phyloP scores from a whole-genome alignment of 495 filamentous ascomycete species.

The Tuber magnatum region DNA sequence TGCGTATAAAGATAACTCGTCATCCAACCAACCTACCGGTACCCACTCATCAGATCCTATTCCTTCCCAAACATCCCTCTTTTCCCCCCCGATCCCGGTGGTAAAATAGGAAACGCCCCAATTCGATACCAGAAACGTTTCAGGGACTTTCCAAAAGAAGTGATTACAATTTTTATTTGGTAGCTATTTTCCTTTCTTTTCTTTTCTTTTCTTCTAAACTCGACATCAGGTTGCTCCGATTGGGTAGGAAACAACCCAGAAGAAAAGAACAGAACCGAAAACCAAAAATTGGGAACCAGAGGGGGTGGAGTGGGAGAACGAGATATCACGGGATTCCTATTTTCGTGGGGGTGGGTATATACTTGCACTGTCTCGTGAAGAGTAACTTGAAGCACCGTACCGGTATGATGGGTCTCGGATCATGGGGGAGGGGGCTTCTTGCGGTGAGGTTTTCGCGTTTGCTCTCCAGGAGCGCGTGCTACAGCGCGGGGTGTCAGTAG shows the following conservation, averaged over 20 bases:
- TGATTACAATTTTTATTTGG: too few species aligned
- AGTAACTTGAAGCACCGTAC: too few species aligned
- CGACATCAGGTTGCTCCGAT: background rate
- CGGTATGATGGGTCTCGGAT: too few species aligned
- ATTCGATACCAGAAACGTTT: background rate
- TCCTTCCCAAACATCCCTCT: too few species aligned
- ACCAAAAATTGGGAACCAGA: background rate
- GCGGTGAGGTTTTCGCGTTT: too few species aligned
- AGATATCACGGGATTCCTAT: background rate
- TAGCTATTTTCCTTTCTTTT: background rate
- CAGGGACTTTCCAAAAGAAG: background rate
- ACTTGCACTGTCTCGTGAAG: too few species aligned
- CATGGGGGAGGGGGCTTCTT: too few species aligned
- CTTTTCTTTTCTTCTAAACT: background rate
- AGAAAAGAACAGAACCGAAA: background rate
- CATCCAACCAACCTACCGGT: too few species aligned
- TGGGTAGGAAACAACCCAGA: background rate
- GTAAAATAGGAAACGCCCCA: background rate
- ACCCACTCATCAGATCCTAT: too few species aligned
- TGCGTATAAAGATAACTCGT: too few species aligned
- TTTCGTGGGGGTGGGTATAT: background rate
- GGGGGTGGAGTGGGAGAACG: background rate
- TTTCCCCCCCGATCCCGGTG: background rate
- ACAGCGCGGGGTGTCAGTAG: too few species aligned
- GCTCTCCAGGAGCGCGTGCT: too few species aligned